Percentiles rank a stretch among this genome's conserved stretches.
These are phyloP conservation scores for Leccinum rimulosum DNA, from an alignment of 768 basidiomycete genomes.

Conservation along the genomic window DNA sequence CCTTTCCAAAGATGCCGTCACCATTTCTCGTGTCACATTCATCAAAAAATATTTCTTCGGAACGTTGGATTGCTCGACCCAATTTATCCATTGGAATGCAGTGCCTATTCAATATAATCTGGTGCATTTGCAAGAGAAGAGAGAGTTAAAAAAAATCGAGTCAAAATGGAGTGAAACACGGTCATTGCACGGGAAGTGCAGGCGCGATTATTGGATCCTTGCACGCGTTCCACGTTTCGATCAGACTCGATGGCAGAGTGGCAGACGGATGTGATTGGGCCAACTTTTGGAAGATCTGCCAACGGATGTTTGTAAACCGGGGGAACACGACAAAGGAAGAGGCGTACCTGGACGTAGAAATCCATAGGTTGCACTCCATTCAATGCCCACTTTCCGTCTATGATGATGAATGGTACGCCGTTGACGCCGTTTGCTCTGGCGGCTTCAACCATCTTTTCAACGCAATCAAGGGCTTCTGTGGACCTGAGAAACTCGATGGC, in stretches of 20 bases:
- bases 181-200: constrained; percentile 24
- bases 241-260: background rate
- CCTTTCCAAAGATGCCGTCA: no score
- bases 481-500: constrained; percentile 41
- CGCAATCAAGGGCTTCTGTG: constrained; percentile 40
- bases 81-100: no score
- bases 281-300: constrained; percentile 33
- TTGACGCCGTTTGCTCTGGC: constrained; percentile 45
- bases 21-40: no score
- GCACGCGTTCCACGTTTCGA: constrained; percentile 20
- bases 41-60: no score
- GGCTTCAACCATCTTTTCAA: constrained; percentile 38
- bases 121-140: background rate
- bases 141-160: background rate
- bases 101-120: no score
- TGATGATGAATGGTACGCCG: constrained; percentile 52
- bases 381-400: constrained; percentile 33
- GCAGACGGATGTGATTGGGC: constrained; percentile 19
- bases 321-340: background rate
- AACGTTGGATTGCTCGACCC: no score
- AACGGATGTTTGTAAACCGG: background rate
- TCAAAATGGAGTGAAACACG: background rate
- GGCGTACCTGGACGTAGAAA: constrained; percentile 38
- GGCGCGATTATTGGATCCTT: constrained; percentile 19
- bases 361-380: constrained; percentile 40